Percentiles rank a stretch among this genome's conserved stretches.
phyloP scores from a whole-genome alignment of 2,329 filamentous ascomycete species.

The Lachnellula cervina region DNA sequence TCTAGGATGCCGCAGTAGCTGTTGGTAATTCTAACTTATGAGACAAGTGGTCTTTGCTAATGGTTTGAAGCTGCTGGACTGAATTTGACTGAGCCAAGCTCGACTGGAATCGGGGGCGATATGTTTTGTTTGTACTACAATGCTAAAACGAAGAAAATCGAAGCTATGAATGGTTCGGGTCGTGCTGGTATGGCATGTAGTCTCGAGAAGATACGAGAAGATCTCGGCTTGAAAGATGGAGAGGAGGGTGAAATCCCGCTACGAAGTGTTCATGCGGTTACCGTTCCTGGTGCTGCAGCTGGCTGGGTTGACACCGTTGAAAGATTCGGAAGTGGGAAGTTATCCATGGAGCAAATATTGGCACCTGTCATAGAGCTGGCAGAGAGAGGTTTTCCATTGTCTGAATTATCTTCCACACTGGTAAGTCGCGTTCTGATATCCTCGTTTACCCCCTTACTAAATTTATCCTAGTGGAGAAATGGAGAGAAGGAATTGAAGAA shows the following conservation, averaged over 20 bases:
- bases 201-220: conserved; percentile 63
- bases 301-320: conserved; percentile 90
- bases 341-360: conserved; percentile 72
- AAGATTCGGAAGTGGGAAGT: conserved; percentile 81
- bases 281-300: conserved; percentile 83
- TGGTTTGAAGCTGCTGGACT: conserved; percentile 67
- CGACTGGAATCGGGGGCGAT: conserved; percentile 93
- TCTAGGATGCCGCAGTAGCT: conserved; percentile 89
- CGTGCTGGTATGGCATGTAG: conserved; percentile 66
- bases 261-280: conserved; percentile 73
- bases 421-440: conserved; percentile 13
- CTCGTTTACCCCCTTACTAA: conserved; percentile 3
- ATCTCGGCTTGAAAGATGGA: conserved; percentile 60
- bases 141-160: conserved; percentile 73
- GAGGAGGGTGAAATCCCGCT: conserved; percentile 61
- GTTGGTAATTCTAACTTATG: conserved; percentile 54
- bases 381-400: conserved; percentile 86
- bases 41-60: conserved; percentile 1
- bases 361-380: conserved; percentile 78
- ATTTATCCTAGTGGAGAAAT: conserved; percentile 58
- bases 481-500: conserved; percentile 59
- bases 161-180: conserved; percentile 90
- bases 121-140: conserved; percentile 96
- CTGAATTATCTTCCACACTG: conserved; percentile 52
- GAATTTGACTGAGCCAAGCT: conserved; percentile 89